A percentile compares a stretch with the other conserved stretches of the same genome.
Evolutionary conservation across 768 basidiomycete species (phyloP).

Genomic region (Crepidotus variabilis): DNA sequence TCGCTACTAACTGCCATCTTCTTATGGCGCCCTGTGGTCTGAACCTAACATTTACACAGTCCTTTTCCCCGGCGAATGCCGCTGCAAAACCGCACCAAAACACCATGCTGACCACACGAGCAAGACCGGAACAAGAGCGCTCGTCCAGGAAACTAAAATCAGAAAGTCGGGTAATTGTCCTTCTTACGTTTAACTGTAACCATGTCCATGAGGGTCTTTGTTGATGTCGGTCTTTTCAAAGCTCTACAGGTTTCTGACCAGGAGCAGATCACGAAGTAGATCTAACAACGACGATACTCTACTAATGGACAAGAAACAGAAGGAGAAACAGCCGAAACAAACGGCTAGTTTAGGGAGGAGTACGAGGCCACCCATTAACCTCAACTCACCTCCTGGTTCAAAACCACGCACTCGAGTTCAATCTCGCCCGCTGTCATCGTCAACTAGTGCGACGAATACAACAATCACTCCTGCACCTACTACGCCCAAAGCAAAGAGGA

Average conservation of each 20-base stretch:
- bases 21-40: no score
- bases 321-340: constrained; percentile 6
- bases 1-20: no score
- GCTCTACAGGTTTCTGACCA: constrained; percentile 59
- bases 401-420: constrained; percentile 47
- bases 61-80: no score
- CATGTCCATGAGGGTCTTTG: not conserved
- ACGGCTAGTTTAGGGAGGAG: not conserved
- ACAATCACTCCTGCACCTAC: constrained; percentile 54
- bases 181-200: not conserved
- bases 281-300: constrained; percentile 26
- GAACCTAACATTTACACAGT: no score
- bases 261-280: constrained; percentile 61
- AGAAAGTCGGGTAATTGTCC: constrained; percentile 26
- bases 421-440: constrained; percentile 64
- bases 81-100: constrained; percentile 5
- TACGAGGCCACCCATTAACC: not conserved
- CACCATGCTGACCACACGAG: constrained; percentile 10
- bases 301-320: not conserved
- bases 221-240: constrained; percentile 19
- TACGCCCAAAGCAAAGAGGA: not conserved
- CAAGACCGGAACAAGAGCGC: constrained; percentile 30
- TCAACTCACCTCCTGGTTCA: constrained; percentile 20
- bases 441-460: constrained; percentile 57
- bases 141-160: constrained; percentile 36